Percentiles rank a stretch among this genome's conserved stretches.
Evolutionary conservation across 2,329 filamentous ascomycete species (phyloP).

Genomic region (Ophiosphaerella korrae): DNA sequence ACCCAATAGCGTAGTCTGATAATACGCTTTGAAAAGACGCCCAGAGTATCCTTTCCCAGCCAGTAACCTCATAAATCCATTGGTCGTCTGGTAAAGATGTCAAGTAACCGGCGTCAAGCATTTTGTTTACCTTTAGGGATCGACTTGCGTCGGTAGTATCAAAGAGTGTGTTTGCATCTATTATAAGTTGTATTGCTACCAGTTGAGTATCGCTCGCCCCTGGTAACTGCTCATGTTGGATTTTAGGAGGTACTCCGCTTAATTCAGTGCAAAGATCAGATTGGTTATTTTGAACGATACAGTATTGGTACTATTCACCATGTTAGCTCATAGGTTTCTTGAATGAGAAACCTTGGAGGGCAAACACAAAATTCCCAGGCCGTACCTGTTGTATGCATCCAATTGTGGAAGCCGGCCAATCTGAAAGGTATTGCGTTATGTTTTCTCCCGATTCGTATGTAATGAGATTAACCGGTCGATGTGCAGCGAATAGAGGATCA

Average conservation of each 20-base stretch:
- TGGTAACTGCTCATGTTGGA: background rate
- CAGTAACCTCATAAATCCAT: background rate
- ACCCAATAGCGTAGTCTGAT: constrained; percentile 15
- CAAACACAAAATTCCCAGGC: background rate
- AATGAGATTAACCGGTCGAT: background rate
- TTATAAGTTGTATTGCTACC: background rate
- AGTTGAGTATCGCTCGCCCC: background rate
- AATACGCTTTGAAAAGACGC: background rate
- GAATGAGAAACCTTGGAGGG: too few relatives aligned
- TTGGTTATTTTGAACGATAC: background rate
- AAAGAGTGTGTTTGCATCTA: background rate
- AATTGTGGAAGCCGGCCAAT: background rate
- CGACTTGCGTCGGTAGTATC: background rate
- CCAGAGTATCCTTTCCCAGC: background rate
- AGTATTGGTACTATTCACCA: background rate
- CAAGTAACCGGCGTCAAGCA: background rate
- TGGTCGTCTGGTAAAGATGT: background rate
- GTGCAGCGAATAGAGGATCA: constrained; percentile 5
- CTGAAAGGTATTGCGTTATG: background rate
- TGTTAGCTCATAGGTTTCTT: background rate
- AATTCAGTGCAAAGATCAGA: background rate
- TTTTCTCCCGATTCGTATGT: background rate
- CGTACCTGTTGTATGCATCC: background rate
- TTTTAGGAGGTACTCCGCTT: background rate
- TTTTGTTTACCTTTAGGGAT: background rate